phyloP scores from a whole-genome alignment of 495 filamentous ascomycete genomes.

The Podospora fimiseda region DNA sequence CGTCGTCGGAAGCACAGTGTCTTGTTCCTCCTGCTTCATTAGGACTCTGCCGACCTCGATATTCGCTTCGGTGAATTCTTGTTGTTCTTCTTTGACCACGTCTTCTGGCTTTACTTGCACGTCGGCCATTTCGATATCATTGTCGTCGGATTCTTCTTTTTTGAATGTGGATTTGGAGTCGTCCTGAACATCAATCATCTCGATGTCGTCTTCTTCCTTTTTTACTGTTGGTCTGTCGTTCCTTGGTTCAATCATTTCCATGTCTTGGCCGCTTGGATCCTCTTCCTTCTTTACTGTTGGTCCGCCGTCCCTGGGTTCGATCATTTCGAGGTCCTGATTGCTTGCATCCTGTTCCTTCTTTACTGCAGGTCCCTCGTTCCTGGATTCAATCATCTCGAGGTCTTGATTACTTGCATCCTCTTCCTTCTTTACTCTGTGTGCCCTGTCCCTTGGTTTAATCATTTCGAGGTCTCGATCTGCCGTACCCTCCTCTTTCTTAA shows the following conservation, averaged over 20 bases:
- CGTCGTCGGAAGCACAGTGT: neutral
- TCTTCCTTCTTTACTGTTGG: slow-evolving; percentile 1
- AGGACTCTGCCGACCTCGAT: neutral
- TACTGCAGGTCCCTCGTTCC: neutral
- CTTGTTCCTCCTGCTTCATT: neutral
- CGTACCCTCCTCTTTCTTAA: slow-evolving; percentile 1
- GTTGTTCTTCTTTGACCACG: neutral
- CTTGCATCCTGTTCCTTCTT: neutral
- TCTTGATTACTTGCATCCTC: slow-evolving; percentile 11
- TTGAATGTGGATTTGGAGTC: no score
- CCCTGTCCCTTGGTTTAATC: neutral
- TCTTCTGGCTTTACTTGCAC: neutral
- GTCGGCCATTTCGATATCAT: neutral
- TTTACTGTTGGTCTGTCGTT: no score
- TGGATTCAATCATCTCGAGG: no score
- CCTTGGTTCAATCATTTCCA: no score
- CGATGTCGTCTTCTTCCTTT: no score
- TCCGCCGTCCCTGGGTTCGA: slow-evolving; percentile 4
- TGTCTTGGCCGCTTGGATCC: no score
- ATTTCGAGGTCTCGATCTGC: neutral
- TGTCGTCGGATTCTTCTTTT: neutral
- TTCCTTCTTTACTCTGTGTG: neutral
- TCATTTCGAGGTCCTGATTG: neutral
- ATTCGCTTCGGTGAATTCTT: neutral
- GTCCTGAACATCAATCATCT: neutral